Evolutionary conservation across 2,329 filamentous ascomycete genomes (phyloP).

Genomic region (Plenodomus tracheiphilus): DNA sequence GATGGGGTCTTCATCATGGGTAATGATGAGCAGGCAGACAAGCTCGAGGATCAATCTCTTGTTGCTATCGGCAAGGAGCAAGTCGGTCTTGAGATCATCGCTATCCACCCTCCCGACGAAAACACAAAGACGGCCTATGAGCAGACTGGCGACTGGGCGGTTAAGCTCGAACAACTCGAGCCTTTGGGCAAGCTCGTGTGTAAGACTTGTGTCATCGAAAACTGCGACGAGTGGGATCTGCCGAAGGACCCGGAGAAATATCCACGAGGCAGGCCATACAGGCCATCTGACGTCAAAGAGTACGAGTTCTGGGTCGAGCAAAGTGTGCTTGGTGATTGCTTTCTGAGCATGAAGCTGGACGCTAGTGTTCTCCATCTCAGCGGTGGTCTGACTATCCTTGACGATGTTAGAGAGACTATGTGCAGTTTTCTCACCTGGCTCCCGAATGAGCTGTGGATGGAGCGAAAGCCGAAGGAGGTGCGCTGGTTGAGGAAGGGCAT

Average conservation of each 20-base stretch:
- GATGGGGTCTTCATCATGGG: conserved; percentile 55
- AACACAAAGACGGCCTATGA: conserved; percentile 53
- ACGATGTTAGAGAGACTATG: conserved; percentile 44
- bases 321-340: conserved; percentile 59
- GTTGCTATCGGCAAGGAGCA: conserved; percentile 24
- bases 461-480: conserved; percentile 32
- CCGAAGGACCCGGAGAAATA: conserved; percentile 35
- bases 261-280: conserved; percentile 22
- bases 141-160: conserved; percentile 33
- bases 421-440: conserved; percentile 51
- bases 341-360: conserved; percentile 59
- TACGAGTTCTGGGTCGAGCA: conserved; percentile 70
- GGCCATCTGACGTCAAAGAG: conserved; percentile 43
- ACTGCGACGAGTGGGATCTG: conserved; percentile 44
- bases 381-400: conserved; percentile 36
- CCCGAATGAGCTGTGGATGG: conserved; percentile 48
- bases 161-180: conserved; percentile 49
- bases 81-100: conserved; percentile 46
- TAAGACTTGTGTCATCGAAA: conserved; percentile 53
- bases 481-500: conserved; percentile 26
- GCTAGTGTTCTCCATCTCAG: conserved; percentile 33
- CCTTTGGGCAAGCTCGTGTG: conserved; percentile 59
- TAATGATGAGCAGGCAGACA: conserved; percentile 45
- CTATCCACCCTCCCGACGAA: conserved; percentile 54
- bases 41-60: conserved; percentile 27